Conservation (phyloP, 306 rosid species). For the Quercus dentata region DNA sequence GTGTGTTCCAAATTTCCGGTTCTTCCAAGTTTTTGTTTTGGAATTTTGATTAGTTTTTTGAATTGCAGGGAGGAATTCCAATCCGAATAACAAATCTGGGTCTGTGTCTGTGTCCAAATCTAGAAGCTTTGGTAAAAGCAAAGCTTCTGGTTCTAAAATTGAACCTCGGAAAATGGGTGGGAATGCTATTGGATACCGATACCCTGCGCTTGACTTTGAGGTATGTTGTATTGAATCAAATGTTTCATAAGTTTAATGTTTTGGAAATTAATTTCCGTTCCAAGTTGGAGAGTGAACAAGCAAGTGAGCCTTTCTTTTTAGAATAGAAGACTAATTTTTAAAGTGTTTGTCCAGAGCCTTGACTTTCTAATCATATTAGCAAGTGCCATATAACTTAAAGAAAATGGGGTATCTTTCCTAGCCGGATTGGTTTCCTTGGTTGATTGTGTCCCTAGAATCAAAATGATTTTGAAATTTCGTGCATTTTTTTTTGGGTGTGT, state of each 20-base stretch:
- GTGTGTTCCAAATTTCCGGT: neutral
- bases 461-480: neutral
- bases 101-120: slow-evolving; percentile 28
- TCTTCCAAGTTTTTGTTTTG: slow-evolving; percentile 16
- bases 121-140: slow-evolving; percentile 33
- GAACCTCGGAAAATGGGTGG: slow-evolving; percentile 25
- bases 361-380: no score
- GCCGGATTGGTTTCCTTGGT: neutral
- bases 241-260: neutral
- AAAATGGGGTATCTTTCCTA: no score
- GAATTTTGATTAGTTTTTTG: slow-evolving; percentile 16
- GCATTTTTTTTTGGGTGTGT: neutral
- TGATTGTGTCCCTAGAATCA: neutral
- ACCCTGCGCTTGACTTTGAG: slow-evolving; percentile 55
- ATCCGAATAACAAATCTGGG: slow-evolving; percentile 34
- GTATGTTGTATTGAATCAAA: slow-evolving; percentile 33
- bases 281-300: neutral
- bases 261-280: neutral
- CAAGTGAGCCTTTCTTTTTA: neutral
- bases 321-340: neutral
- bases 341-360: no score
- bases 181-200: slow-evolving; percentile 52
- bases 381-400: no score
- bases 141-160: slow-evolving; percentile 45
- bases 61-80: slow-evolving; percentile 55